phyloP scores from a whole-genome alignment of 305 asterid species.

The Solanum hybrid region DNA sequence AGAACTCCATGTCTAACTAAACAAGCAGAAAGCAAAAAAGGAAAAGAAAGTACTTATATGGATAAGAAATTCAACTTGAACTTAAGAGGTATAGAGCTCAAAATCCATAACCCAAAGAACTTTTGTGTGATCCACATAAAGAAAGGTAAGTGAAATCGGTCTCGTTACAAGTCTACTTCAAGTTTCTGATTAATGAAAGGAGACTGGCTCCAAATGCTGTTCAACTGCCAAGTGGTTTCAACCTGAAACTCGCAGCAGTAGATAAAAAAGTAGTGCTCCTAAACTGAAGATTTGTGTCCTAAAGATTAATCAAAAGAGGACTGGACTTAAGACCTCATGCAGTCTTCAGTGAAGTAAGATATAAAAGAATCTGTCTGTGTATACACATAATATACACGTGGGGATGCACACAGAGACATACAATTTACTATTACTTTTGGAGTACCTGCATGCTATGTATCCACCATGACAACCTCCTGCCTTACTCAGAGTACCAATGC shows the following conservation, averaged over 20 bases:
- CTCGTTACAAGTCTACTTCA: neutral
- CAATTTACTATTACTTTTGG: neutral
- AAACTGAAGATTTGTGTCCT: neutral
- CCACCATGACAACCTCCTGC: conserved; percentile 99
- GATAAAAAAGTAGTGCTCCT: neutral
- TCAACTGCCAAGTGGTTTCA: neutral
- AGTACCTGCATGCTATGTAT: conserved; percentile 90
- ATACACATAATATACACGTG: neutral
- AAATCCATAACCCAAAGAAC: neutral
- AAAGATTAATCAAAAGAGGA: neutral
- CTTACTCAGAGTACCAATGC: conserved; percentile 87
- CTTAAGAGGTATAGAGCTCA: neutral
- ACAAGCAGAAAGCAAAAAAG: neutral
- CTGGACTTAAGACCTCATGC: neutral
- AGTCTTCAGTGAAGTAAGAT: neutral
- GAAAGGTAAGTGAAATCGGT: neutral
- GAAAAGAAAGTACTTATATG: neutral
- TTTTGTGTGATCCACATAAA: neutral
- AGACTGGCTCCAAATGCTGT: neutral
- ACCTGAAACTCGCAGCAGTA: neutral
- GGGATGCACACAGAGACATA: neutral
- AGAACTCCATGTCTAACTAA: neutral
- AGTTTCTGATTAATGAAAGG: neutral
- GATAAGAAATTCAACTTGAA: neutral
- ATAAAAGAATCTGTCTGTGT: neutral